phyloP scores from a whole-genome alignment of 306 rosid genomes.

The Oxytropis ochrocephala region DNA sequence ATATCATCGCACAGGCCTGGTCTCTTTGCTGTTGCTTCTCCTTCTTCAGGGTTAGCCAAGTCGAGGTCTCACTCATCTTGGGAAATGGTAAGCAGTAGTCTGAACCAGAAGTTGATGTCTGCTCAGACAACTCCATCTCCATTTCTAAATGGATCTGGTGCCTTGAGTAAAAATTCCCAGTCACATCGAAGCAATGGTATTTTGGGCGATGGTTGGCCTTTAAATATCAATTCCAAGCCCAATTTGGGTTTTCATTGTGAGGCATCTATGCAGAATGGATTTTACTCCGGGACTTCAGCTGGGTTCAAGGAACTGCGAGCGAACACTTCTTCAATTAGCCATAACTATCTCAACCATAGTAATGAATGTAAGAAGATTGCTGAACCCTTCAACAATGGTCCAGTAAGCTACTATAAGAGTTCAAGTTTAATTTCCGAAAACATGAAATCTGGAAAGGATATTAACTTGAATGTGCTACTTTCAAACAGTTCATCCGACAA shows the following conservation, averaged over 20 bases:
- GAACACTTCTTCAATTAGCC: conserved; percentile 42
- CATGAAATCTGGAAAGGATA: conserved; percentile 47
- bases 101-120: conserved; percentile 49
- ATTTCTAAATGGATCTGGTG: conserved; percentile 38
- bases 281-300: conserved; percentile 49
- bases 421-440: conserved; percentile 42
- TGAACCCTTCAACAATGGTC: conserved; percentile 36
- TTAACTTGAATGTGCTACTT: conserved; percentile 55
- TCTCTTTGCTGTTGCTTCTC: conserved; percentile 30
- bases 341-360: conserved; percentile 35
- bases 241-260: conserved; percentile 44
- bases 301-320: conserved; percentile 40
- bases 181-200: conserved; percentile 55
- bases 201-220: conserved; percentile 56
- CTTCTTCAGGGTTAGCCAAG: conserved; percentile 48
- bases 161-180: conserved; percentile 43
- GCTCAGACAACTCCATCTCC: conserved; percentile 48
- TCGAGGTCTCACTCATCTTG: conserved; percentile 60
- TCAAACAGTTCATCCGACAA: conserved; percentile 49
- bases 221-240: conserved; percentile 43
- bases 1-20: conserved; percentile 39
- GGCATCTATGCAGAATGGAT: conserved; percentile 48
- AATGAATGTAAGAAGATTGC: conserved; percentile 37
- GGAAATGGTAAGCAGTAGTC: conserved; percentile 48
- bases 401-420: conserved; percentile 28